Evolutionary conservation across 108 stramenopile species (phyloP).

Genomic region (Cyclotella baltica): DNA sequence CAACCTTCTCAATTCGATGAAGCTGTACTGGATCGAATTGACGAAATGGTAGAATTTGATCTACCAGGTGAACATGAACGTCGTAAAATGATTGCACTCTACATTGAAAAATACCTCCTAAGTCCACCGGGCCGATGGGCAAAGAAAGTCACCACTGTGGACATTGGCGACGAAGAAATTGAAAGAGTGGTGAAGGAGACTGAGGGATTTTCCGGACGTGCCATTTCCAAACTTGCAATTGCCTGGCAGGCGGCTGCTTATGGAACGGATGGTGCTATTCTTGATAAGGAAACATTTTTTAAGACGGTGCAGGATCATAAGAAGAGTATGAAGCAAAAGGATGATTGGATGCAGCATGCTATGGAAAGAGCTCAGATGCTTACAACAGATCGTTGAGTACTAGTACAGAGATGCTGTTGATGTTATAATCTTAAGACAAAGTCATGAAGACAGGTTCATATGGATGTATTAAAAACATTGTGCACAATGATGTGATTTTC

Average conservation of each 20-base stretch:
- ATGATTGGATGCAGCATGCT: slow-evolving; percentile 84
- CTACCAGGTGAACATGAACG: slow-evolving; percentile 92
- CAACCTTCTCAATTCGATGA: slow-evolving; percentile 98
- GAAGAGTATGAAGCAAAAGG: slow-evolving; percentile 80
- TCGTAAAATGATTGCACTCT: slow-evolving; percentile 92
- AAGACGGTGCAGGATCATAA: slow-evolving; percentile 87
- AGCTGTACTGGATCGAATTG: slow-evolving; percentile 98
- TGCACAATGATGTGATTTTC: no score
- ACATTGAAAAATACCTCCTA: slow-evolving; percentile 96
- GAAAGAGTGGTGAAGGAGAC: slow-evolving; percentile 86
- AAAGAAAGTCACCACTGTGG: slow-evolving; percentile 78
- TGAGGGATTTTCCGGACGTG: slow-evolving; percentile 97
- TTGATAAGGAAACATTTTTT: slow-evolving; percentile 83
- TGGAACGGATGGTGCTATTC: slow-evolving; percentile 89
- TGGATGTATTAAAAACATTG: no score
- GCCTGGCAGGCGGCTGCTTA: slow-evolving; percentile 99
- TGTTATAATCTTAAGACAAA: no score
- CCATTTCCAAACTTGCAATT: slow-evolving; percentile 98
- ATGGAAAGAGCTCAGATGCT: slow-evolving; percentile 70
- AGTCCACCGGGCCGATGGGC: slow-evolving; percentile 83
- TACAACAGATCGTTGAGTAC: slow-evolving; percentile 63
- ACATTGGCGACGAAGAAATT: slow-evolving; percentile 87
- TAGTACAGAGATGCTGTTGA: no score
- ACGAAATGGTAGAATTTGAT: slow-evolving; percentile 98
- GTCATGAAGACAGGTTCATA: no score